Evolutionary conservation across 1,284 basidiomycete species (phyloP), one percentile per base, ranked within the genome.

Genomic region (Tremellales sp.): DNA sequence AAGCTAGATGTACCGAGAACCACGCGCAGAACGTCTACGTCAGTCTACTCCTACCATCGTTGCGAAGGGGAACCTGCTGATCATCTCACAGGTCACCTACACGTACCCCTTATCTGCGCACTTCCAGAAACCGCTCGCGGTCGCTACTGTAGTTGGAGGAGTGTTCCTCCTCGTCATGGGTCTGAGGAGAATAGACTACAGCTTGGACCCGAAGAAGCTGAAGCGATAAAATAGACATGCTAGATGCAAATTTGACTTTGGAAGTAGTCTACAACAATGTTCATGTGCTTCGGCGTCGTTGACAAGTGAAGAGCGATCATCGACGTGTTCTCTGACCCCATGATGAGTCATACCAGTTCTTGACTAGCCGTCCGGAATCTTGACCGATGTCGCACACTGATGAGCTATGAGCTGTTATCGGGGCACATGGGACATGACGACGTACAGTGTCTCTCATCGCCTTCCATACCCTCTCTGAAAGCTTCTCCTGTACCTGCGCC

Each of bases 381-480:
- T 92, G 89, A 6, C 87, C 89, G 45, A 89, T 73, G 15, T 80
- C 75, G 69, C 92, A 93, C 51, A 93, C 89, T 93, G 48, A n/a
- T n/a, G n/a, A n/a, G n/a, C n/a, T n/a, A n/a, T 31, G 29, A 31
- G 29, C 40, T 45, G 52, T 17, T 40, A 39, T 10, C 26, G 43
- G 19, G 10, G 31, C 17, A 45, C 21, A 12, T 26, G 25, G 15
- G 21, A 19, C n/a, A 46, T n/a, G n/a, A 15, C 22, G n/a, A 79
- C 84, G 78, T 67, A 92, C 89, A 58, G 76, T 91, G 88, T 54
- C 90, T 79, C 72, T 94, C 89, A 13, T 87, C 88, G 8, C 81
- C 83, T 53, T 94, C 90, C 58, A 94, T 80, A 1, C 90, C 90
- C 67, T 93, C 89, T 59, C 88, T 79, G 65, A 94, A 93, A 10